Percentiles rank a stretch among this genome's conserved stretches.
phyloP scores from a whole-genome alignment of 805 yeast species.

The Cyberlindnera veronae region DNA sequence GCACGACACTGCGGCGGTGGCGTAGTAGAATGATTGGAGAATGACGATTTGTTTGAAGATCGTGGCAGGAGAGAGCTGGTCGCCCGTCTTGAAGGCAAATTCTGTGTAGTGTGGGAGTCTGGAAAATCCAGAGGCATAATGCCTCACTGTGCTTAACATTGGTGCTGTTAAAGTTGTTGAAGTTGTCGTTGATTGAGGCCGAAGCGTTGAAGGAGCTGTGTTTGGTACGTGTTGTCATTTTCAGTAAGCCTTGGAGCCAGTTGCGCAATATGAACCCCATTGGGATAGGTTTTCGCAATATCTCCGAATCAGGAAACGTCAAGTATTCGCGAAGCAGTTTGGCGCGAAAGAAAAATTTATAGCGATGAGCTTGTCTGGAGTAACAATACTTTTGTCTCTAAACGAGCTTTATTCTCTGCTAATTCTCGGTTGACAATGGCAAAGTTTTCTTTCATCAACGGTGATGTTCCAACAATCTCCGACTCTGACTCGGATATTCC shows the following conservation, averaged over 20 bases:
- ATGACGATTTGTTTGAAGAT: conserved; percentile 70
- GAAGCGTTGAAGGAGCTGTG: not conserved
- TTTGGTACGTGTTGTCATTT: not conserved
- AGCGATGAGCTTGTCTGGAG: conserved; percentile 16
- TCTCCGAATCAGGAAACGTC: not conserved
- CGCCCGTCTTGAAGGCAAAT: conserved; percentile 26
- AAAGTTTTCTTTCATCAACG: conserved; percentile 35
- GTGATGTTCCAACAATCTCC: conserved; percentile 69
- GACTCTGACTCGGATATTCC: conserved; percentile 73
- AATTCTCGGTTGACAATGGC: conserved; percentile 19
- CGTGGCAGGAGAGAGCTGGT: conserved; percentile 53
- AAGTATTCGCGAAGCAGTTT: not conserved
- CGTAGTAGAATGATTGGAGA: conserved; percentile 75
- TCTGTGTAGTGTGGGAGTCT: conserved; percentile 16
- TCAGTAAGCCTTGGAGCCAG: not conserved
- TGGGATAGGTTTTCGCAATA: not conserved
- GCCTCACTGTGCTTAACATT: conserved; percentile 8
- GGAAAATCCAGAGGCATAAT: conserved; percentile 14
- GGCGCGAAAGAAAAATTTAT: conserved; percentile 15
- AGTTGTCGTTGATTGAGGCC: too few relatives aligned
- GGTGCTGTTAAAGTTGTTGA: not conserved
- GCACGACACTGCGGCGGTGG: conserved; percentile 65
- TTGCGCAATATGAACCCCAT: not conserved
- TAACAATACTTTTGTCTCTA: not conserved
- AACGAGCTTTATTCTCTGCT: too few relatives aligned